A percentile compares a stretch with the other conserved stretches of the same genome.
phyloP scores from a whole-genome alignment of 176 grass and related monocot species.

The Raddia guianensis region DNA sequence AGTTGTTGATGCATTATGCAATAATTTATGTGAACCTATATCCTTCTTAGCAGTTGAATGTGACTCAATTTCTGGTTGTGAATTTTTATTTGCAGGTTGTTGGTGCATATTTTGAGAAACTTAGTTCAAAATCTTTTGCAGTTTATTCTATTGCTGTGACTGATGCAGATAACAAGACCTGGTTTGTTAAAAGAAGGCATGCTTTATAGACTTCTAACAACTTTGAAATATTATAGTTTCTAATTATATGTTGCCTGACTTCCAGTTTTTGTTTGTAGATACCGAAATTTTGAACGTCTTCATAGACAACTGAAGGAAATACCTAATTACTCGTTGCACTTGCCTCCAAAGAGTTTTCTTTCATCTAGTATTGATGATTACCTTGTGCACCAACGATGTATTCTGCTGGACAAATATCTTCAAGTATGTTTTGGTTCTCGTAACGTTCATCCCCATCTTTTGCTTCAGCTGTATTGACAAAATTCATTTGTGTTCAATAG shows the following conservation, averaged over 20 bases:
- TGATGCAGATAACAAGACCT: conserved; percentile 82
- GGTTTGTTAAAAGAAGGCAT: conserved; percentile 99
- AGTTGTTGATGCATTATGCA: conserved; percentile 14
- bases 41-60: conserved; percentile 31
- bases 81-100: conserved; percentile 72
- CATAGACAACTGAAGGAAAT: conserved; percentile 92
- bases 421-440: conserved; percentile 61
- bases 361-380: conserved; percentile 97
- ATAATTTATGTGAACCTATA: conserved; percentile 24
- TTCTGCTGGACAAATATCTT: conserved; percentile 96
- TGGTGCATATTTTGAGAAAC: conserved; percentile 95
- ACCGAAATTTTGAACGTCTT: conserved; percentile 94
- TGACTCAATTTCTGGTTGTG: conserved; percentile 29
- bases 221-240: conserved; percentile 22
- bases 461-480: conserved; percentile 38
- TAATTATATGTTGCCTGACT: conserved; percentile 35
- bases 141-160: conserved; percentile 98
- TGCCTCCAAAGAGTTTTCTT: conserved; percentile 97
- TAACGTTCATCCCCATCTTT: conserved; percentile 31
- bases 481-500: conserved; percentile 52
- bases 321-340: conserved; percentile 95
- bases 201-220: conserved; percentile 46
- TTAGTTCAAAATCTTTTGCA: conserved; percentile 92
- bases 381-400: conserved; percentile 95
- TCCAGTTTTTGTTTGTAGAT: conserved; percentile 61